Evolutionary conservation across 305 asterid species (phyloP).

Genomic region (Galium porrigens): DNA sequence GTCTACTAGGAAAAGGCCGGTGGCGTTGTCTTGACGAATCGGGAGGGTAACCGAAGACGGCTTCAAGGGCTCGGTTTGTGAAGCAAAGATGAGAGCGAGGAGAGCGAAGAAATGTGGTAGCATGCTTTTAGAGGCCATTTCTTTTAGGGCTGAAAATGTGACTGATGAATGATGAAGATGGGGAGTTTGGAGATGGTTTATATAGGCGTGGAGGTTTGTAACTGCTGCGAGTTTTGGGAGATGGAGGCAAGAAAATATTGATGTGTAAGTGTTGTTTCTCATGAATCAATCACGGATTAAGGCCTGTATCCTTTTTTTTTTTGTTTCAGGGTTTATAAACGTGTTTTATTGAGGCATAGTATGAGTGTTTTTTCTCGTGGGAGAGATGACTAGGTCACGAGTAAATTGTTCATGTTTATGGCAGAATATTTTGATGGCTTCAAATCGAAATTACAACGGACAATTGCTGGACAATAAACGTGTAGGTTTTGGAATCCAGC

Average conservation of each 20-base stretch:
- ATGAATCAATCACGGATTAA: background rate
- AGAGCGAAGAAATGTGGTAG: slow-evolving; percentile 15
- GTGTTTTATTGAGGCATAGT: background rate
- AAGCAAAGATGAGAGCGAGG: slow-evolving; percentile 4
- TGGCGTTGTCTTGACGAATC: slow-evolving; percentile 24
- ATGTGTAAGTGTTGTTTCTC: background rate
- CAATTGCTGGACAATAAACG: background rate
- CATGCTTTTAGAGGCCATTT: slow-evolving; percentile 23
- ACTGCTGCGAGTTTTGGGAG: background rate
- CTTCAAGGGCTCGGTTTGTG: slow-evolving; percentile 20
- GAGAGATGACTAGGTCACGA: background rate
- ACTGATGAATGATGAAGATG: background rate
- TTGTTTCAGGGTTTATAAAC: background rate
- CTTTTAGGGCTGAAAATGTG: background rate
- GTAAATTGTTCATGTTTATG: background rate
- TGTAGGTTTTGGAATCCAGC: background rate
- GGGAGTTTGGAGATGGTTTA: background rate
- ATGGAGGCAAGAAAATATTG: background rate
- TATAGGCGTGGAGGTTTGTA: background rate
- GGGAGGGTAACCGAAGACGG: slow-evolving; percentile 28
- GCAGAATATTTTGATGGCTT: background rate
- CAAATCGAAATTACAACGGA: background rate
- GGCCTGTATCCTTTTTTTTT: background rate
- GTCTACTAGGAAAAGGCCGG: slow-evolving; percentile 23
- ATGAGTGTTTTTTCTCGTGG: background rate